phyloP scores from a whole-genome alignment of 345 rosid genomes.

The Xanthoceras sorbifolium region DNA sequence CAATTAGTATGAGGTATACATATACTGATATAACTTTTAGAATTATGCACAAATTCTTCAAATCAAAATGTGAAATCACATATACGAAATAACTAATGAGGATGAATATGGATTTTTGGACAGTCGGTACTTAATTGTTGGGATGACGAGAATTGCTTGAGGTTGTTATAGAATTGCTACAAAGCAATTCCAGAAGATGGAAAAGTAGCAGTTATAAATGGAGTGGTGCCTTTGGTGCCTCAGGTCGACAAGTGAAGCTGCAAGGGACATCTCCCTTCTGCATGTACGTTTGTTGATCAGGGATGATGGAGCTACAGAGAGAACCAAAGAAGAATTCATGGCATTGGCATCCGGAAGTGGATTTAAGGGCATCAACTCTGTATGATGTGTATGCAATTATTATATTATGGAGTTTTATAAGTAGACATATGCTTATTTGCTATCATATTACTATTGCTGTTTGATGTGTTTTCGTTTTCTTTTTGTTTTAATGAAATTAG shows the following conservation, averaged over 20 bases:
- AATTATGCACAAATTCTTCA: too few relatives aligned
- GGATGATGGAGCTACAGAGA: constrained; percentile 45
- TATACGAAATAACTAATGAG: too few relatives aligned
- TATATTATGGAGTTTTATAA: constrained; percentile 8
- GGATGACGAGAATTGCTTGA: constrained; percentile 51
- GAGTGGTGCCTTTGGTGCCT: constrained; percentile 37
- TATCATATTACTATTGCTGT: too few relatives aligned
- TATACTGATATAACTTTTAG: too few relatives aligned
- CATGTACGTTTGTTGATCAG: constrained; percentile 40
- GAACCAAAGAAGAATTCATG: constrained; percentile 39
- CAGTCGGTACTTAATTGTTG: constrained; percentile 54
- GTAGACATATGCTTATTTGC: background rate
- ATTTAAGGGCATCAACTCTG: constrained; percentile 11
- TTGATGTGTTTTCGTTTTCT: too few relatives aligned
- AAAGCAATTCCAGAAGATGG: constrained; percentile 43
- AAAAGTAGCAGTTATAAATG: constrained; percentile 47
- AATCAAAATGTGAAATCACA: too few relatives aligned
- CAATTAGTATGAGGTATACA: too few relatives aligned
- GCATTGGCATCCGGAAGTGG: constrained; percentile 38
- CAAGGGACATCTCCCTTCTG: constrained; percentile 27
- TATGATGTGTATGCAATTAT: background rate
- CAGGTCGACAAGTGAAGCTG: constrained; percentile 28
- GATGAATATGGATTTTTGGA: too few relatives aligned
- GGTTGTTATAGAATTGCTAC: constrained; percentile 49
- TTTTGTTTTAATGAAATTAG: too few relatives aligned